Conservation (phyloP, 2,329 filamentous ascomycete genomes). For the Emericellopsis cladophorae region DNA sequence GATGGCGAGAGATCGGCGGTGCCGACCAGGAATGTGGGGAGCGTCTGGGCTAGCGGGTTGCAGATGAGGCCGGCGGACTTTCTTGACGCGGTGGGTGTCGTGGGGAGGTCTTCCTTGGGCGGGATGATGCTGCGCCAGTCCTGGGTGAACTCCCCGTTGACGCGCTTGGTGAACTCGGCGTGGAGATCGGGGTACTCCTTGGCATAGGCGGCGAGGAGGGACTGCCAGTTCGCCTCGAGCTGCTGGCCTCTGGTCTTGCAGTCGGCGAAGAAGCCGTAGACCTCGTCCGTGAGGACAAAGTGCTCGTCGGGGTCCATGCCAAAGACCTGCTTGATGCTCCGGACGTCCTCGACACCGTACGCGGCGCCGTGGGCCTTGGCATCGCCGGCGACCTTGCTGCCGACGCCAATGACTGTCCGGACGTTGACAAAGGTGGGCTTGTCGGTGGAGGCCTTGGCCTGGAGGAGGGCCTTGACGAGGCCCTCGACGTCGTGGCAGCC, state of each 20-base stretch:
- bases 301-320: conserved; percentile 21
- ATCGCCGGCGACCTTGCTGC: conserved; percentile 32
- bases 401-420: conserved; percentile 41
- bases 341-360: conserved; percentile 39
- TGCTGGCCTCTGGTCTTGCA: conserved; percentile 26
- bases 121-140: conserved; percentile 38
- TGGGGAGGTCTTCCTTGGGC: conserved; percentile 27
- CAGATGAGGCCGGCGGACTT: conserved; percentile 33
- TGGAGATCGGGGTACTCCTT: conserved; percentile 34
- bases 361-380: conserved; percentile 46
- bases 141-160: conserved; percentile 31
- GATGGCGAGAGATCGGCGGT: conserved; percentile 40
- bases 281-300: conserved; percentile 26
- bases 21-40: conserved; percentile 37
- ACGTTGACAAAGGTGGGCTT: conserved; percentile 48
- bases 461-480: conserved; percentile 28
- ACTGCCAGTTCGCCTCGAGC: conserved; percentile 32
- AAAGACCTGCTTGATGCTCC: conserved; percentile 18
- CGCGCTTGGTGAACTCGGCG: conserved; percentile 30
- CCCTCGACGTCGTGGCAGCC: conserved; percentile 34
- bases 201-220: conserved; percentile 26
- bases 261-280: conserved; percentile 37
- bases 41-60: conserved; percentile 35
- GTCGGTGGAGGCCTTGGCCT: conserved; percentile 25
- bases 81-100: conserved; percentile 31